phyloP scores from a whole-genome alignment of 257 asterid genomes.

The Echium plantagineum region DNA sequence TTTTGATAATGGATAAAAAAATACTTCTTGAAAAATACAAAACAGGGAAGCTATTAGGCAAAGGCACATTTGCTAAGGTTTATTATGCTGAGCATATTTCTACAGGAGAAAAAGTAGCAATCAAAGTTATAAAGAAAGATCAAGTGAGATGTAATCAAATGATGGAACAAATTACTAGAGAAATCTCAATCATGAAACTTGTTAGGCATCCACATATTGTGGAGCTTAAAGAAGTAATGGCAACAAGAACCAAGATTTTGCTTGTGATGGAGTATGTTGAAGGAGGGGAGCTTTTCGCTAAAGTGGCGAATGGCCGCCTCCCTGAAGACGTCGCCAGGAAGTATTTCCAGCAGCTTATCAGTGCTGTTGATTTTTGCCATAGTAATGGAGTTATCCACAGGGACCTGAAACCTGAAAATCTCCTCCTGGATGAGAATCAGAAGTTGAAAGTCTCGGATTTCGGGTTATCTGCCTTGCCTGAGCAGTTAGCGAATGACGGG shows the following conservation, averaged over 20 bases:
- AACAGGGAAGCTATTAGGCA: slow-evolving; percentile 36
- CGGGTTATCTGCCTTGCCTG: slow-evolving; percentile 45
- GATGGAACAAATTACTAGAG: slow-evolving; percentile 49
- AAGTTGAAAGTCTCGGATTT: slow-evolving; percentile 46
- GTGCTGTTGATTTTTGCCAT: slow-evolving; percentile 38
- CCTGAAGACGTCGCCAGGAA: slow-evolving; percentile 35
- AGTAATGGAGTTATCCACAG: slow-evolving; percentile 23
- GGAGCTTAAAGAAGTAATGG: slow-evolving; percentile 48
- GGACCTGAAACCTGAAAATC: slow-evolving; percentile 45
- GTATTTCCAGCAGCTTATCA: slow-evolving; percentile 40
- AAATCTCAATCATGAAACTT: slow-evolving; percentile 46
- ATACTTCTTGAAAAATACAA: slow-evolving; percentile 39
- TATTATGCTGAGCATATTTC: slow-evolving; percentile 24
- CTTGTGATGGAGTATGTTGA: slow-evolving; percentile 49
- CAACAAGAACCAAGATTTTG: slow-evolving; percentile 42
- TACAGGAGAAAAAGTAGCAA: slow-evolving; percentile 43
- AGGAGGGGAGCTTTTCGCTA: slow-evolving; percentile 54
- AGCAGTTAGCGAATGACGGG: slow-evolving; percentile 20
- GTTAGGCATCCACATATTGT: slow-evolving; percentile 55
- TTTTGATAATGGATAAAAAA: slow-evolving; percentile 23
- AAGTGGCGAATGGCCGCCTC: slow-evolving; percentile 30
- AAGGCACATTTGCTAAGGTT: slow-evolving; percentile 58
- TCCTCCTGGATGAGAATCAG: slow-evolving; percentile 49
- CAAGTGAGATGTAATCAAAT: slow-evolving; percentile 29
- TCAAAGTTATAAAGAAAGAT: slow-evolving; percentile 45